These are phyloP conservation scores for Starmerella etchellsii DNA, from an alignment of 805 yeast genomes.

Conservation along the genomic window DNA sequence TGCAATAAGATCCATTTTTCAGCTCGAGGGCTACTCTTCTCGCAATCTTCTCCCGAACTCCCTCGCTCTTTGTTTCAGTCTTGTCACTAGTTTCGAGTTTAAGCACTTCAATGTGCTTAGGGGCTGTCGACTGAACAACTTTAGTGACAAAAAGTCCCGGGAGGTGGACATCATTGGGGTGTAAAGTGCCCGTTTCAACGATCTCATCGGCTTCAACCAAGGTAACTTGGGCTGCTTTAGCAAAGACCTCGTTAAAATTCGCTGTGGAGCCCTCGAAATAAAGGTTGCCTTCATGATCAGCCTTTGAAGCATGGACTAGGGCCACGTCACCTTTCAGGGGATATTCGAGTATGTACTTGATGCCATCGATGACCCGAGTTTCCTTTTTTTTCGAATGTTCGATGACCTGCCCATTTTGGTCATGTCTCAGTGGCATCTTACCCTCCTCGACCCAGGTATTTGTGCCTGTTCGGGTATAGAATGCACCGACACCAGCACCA, in stretches of 20 bases:
- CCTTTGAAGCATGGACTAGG: conserved; percentile 37
- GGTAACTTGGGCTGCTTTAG: conserved; percentile 35
- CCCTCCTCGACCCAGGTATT: conserved; percentile 42
- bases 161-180: conserved; percentile 36
- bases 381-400: conserved; percentile 32
- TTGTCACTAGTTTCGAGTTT: conserved; percentile 4
- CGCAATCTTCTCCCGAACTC: conserved; percentile 28
- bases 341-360: conserved; percentile 33
- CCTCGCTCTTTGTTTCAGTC: neutral
- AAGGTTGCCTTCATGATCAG: conserved; percentile 38
- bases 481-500: conserved; percentile 39
- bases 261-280: conserved; percentile 36
- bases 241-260: conserved; percentile 37
- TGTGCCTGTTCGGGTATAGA: conserved; percentile 39
- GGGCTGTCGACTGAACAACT: conserved; percentile 32
- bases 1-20: conserved; percentile 33
- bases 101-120: conserved; percentile 33
- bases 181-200: conserved; percentile 35
- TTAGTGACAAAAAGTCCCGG: conserved; percentile 35
- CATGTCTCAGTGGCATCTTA: conserved; percentile 34
- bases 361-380: conserved; percentile 33
- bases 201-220: conserved; percentile 41
- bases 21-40: conserved; percentile 38
- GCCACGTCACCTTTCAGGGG: conserved; percentile 39
- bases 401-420: conserved; percentile 28